These are phyloP conservation scores for Eucalyptus rudis DNA, from an alignment of 345 rosid species.

Conservation along the genomic window DNA sequence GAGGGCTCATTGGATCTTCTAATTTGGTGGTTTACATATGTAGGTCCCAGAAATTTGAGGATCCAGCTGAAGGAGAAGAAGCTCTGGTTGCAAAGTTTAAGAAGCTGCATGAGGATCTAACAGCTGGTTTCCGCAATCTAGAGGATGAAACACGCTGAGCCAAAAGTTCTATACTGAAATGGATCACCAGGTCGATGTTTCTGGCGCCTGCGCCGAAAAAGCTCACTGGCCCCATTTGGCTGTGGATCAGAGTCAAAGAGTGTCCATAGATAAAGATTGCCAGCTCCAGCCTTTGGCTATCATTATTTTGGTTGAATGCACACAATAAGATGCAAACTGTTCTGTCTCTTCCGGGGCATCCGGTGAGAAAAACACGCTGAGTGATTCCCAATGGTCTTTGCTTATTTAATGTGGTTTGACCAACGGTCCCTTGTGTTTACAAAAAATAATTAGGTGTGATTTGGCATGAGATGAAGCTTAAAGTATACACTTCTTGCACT, in stretches of 20 bases:
- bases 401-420: background rate
- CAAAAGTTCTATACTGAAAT: background rate
- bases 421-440: background rate
- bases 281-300: background rate
- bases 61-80: constrained; percentile 96
- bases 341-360: background rate
- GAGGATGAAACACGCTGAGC: constrained; percentile 92
- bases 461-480: background rate
- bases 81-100: constrained; percentile 73
- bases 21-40: background rate
- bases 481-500: background rate
- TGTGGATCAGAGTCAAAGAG: background rate
- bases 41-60: constrained; percentile 98
- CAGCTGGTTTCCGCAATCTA: constrained; percentile 87
- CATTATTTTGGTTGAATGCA: background rate
- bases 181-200: background rate
- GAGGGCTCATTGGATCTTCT: background rate
- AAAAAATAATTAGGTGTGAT: background rate
- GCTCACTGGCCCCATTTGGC: background rate
- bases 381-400: background rate
- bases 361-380: background rate
- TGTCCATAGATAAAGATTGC: background rate
- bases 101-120: constrained; percentile 81
- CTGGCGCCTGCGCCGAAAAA: background rate
- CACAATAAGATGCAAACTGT: background rate